phyloP scores from a whole-genome alignment of 495 filamentous ascomycete genomes.

The Pyrenula aspistea region DNA sequence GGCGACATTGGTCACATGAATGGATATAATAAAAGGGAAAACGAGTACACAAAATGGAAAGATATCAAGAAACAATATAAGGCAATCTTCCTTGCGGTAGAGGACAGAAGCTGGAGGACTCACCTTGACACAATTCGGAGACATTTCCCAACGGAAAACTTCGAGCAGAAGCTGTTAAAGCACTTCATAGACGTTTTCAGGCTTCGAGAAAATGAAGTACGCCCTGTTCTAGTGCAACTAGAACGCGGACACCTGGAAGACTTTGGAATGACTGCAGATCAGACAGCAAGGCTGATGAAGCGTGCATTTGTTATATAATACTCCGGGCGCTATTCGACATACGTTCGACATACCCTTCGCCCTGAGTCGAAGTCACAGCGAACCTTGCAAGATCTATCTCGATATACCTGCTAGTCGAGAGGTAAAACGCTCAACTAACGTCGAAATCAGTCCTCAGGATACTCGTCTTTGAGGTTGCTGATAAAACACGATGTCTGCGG shows the following conservation, averaged over 20 bases:
- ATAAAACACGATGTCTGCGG: slow-evolving; percentile 52
- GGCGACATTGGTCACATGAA: too few relatives aligned
- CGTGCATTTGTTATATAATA: background rate
- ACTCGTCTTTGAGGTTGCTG: slow-evolving; percentile 76
- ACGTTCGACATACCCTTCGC: too few relatives aligned
- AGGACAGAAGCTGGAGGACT: background rate
- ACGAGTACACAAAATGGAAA: slow-evolving; percentile 8
- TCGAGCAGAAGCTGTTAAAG: background rate
- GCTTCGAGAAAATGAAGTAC: background rate
- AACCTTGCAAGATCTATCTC: too few relatives aligned
- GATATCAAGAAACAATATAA: background rate
- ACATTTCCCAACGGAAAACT: background rate
- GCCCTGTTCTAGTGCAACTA: background rate
- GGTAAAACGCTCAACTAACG: background rate
- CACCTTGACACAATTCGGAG: background rate
- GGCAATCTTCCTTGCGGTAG: background rate
- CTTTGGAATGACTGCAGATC: background rate
- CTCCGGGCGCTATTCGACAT: too few relatives aligned
- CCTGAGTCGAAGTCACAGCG: too few relatives aligned
- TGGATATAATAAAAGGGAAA: too few relatives aligned
- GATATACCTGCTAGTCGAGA: too few relatives aligned
- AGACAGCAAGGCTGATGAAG: background rate
- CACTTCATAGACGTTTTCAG: background rate
- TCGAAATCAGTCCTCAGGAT: slow-evolving; percentile 49
- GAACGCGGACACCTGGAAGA: background rate